Conservation (phyloP, 78 protist genomes). For the Dictyostelium intermedium region DNA sequence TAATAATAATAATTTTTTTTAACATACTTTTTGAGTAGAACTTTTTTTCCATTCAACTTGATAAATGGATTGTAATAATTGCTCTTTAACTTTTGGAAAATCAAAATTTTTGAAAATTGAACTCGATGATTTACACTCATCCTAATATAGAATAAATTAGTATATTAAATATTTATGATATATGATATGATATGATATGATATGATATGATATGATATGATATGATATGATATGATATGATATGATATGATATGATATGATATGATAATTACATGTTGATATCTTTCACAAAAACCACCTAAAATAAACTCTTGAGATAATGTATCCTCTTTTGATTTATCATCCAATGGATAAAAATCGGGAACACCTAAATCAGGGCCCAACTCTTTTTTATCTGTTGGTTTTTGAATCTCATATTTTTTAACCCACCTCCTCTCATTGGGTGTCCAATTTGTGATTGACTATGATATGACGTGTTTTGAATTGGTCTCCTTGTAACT, state of each 20-base stretch:
- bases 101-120: constrained; percentile 23
- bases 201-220: neutral
- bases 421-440: neutral
- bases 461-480: neutral
- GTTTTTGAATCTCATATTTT: constrained; percentile 51
- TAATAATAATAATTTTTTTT: too few relatives aligned
- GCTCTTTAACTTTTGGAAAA: constrained; percentile 57
- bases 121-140: constrained; percentile 45
- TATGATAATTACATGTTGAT: neutral
- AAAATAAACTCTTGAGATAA: constrained; percentile 46
- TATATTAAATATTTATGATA: neutral
- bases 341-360: constrained; percentile 60
- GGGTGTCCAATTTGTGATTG: neutral
- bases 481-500: neutral
- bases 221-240: neutral
- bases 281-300: constrained; percentile 60
- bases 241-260: neutral
- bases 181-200: too few relatives aligned
- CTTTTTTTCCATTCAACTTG: constrained; percentile 72
- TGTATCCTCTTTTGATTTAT: constrained; percentile 38
- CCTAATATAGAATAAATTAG: neutral
- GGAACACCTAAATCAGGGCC: constrained; percentile 71
- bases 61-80: constrained; percentile 49
- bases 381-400: constrained; percentile 55
- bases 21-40: neutral